Base-by-base conservation (phyloP, 345 rosid genomes). In the Microthlaspi erraticum region DNA sequence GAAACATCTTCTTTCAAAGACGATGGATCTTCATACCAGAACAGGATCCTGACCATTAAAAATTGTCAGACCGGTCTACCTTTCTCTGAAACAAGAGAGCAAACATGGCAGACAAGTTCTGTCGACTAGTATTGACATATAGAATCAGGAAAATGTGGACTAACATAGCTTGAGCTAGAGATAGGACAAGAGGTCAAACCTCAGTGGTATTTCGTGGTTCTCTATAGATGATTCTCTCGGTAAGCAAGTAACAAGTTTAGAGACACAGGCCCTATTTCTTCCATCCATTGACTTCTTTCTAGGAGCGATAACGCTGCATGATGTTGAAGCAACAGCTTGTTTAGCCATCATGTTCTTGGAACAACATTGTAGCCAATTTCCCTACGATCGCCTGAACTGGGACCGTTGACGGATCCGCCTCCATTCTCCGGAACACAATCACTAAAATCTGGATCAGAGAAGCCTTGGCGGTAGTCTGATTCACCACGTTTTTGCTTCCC, bases 391-490 rank as follows among this genome's bases (percentile, higher is more conserved):
- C 97, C 81, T 91, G 97, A 74, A 93, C 71, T 4, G 99, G 97
- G 5, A 79, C 89, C 2, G 97, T 88, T 0, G 96, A 87, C 1
- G 97, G 89, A 78, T 93, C 99, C 0, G 99, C 97, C 82, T 93
- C 99, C 99, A 93, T 93, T 57, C 99, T 83, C 82, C 99, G 78
- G 65, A 93, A 93, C 67, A 93, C 93, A 73, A 93, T 93, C 78
- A 93, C 97, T 60, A 93, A 56, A 80, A 93, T 93, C 80, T 93
- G 99, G 53, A 93, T 88, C 83, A 93, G 68, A 1, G 99, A 93
- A 6, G 99, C 99, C 80, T 91, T 93, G 0, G 99, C 97, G 0
- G 99, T 93, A 18, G 93, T 89, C 78, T 94, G 97, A 73, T 91
- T 94, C 34, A 94, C 96, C 71, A 85, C 90, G 77, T 94, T 94